Evolutionary conservation across 176 grass and related monocot species (phyloP).

Genomic region (Ananas comosus): DNA sequence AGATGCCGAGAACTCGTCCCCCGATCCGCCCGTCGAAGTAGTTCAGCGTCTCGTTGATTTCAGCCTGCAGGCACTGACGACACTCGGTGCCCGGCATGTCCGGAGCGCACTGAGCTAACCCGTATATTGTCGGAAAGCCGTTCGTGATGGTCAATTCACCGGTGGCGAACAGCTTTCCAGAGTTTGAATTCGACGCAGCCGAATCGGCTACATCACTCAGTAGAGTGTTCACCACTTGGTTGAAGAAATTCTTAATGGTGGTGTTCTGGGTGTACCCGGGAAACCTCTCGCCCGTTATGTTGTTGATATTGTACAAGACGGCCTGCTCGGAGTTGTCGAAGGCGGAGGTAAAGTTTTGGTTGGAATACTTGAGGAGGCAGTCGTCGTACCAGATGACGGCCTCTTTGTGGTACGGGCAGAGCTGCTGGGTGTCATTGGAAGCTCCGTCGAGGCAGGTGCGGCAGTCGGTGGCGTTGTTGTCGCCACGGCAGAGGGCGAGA

Average conservation of each 20-base stretch:
- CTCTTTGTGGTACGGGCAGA: conserved; percentile 18
- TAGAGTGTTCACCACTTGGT: conserved; percentile 14
- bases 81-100: no score
- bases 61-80: no score
- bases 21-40: no score
- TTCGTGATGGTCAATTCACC: conserved; percentile 22
- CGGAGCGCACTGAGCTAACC: no score
- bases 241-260: conserved; percentile 3
- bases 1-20: no score
- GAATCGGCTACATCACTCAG: conserved; percentile 10
- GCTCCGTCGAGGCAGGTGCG: conserved; percentile 23
- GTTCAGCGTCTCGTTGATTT: no score
- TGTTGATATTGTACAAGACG: neutral
- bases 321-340: conserved; percentile 5
- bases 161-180: conserved; percentile 21
- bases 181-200: conserved; percentile 18
- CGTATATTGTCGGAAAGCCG: no score
- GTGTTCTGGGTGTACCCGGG: conserved; percentile 5
- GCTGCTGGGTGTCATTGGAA: neutral
- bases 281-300: conserved; percentile 19
- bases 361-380: conserved; percentile 44
- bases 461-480: conserved; percentile 20
- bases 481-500: conserved; percentile 48
- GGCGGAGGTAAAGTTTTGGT: conserved; percentile 22
- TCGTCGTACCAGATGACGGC: conserved; percentile 32